Evolutionary conservation across 2,329 filamentous ascomycete genomes (phyloP), one percentile per base, ranked within the genome.

Genomic region (Kalmusia sp.): DNA sequence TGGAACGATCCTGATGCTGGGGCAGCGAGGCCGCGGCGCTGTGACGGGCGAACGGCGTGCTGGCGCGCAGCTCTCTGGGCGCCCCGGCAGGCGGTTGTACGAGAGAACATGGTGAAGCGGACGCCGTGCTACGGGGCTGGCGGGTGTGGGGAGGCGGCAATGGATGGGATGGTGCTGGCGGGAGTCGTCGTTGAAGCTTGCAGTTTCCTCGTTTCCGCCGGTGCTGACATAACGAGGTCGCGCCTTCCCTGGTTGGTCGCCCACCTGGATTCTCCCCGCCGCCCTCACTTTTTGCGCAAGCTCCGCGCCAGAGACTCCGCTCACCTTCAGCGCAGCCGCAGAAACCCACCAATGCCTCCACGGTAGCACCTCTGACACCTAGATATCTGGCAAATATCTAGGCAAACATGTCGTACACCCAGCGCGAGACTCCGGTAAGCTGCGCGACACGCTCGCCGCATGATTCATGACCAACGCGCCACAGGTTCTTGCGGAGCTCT

Each of bases 401-500:
- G 64, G 60, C 63, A 31, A 59, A 30, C 63, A 73, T 73, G 71
- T 71, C 71, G 43, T 68, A 71, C 62, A 58, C 58, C 40, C 71
- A 71, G 65, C 70, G 66, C 60, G 68, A 71, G 61, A 67, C 71
- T 65, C 71, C 71, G 59, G 70, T 71, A 68, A 61, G 67, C 52
- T 55, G 33, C 40, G 56, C 55, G 55, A 27, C 45, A 30, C 45
- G 49, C 43, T 52, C 8, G 31, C 38, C 34, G 25, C 21, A 73
- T 73, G 73, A 65, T 63, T 58, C 57, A 61, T 52, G 55, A 56
- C 58, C 83, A 87, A 71, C 62, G 21, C 39, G 33, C 3, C 39
- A 51, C 83, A 93, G 91, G 81, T 87, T 77, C 78, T 90, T 63
- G 87, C 89, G 69, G 91, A 97, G 84, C 90, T 98, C 71, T 96